phyloP scores from a whole-genome alignment of 768 basidiomycete genomes.

The Holtermanniella nyarrowii region DNA sequence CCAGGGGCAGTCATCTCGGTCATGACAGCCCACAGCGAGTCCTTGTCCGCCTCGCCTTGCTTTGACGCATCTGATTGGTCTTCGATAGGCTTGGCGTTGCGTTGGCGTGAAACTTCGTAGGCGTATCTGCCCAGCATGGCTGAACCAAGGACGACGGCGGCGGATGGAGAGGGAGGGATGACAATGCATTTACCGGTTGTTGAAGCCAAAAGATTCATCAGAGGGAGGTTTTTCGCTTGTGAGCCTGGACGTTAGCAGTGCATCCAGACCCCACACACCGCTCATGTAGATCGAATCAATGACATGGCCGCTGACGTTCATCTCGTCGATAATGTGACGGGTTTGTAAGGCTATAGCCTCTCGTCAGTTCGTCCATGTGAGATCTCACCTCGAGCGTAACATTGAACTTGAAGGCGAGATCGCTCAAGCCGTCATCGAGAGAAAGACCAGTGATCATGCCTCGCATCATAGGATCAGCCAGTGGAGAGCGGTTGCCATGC shows the following conservation, averaged over 20 bases:
- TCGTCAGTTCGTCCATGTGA: neutral
- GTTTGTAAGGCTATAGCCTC: conserved; percentile 84
- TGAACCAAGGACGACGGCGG: conserved; percentile 81
- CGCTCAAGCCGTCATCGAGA: conserved; percentile 61
- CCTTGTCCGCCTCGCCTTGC: conserved; percentile 48
- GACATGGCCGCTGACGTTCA: conserved; percentile 75
- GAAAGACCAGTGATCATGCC: conserved; percentile 81
- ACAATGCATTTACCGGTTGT: conserved; percentile 72
- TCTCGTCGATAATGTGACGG: conserved; percentile 79
- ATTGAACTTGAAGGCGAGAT: conserved; percentile 83
- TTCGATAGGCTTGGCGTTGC: conserved; percentile 39
- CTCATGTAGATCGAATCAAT: conserved; percentile 82
- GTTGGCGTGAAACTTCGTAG: conserved; percentile 46
- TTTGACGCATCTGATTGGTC: conserved; percentile 41
- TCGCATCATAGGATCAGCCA: conserved; percentile 90
- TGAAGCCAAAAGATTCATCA: conserved; percentile 86
- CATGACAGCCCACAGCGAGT: conserved; percentile 85
- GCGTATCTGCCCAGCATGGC: conserved; percentile 91
- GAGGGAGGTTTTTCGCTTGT: conserved; percentile 74
- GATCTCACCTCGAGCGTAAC: conserved; percentile 60
- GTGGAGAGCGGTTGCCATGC: conserved; percentile 77
- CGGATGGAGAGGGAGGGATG: conserved; percentile 62
- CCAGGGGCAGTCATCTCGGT: conserved; percentile 89
- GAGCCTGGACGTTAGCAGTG: conserved; percentile 48
- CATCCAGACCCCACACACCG: conserved; percentile 23